phyloP scores from a whole-genome alignment of 768 basidiomycete species.

The Rhodocollybia butyracea region DNA sequence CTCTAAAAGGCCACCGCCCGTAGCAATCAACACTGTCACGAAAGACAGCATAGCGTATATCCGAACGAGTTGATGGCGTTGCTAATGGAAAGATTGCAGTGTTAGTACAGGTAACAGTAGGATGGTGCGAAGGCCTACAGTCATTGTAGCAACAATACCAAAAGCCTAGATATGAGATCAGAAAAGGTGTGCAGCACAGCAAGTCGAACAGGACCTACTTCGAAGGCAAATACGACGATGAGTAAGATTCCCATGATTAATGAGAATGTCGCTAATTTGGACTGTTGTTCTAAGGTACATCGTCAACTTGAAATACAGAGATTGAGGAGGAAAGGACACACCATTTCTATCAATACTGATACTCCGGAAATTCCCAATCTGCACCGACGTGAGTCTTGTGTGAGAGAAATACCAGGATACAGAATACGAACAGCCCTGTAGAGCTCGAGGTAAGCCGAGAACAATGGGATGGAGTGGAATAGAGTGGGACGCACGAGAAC shows the following conservation, averaged over 20 bases:
- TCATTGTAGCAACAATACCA: constrained; percentile 47
- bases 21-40: constrained; percentile 43
- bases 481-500: constrained; percentile 47
- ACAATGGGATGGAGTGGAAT: background rate
- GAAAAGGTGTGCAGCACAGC: background rate
- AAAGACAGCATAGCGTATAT: constrained; percentile 53
- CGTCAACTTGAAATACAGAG: background rate
- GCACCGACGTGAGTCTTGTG: constrained; percentile 18
- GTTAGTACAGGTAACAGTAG: background rate
- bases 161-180: constrained; percentile 26
- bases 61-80: constrained; percentile 51
- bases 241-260: constrained; percentile 62
- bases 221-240: constrained; percentile 45
- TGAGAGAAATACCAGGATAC: constrained; percentile 11
- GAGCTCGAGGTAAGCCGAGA: background rate
- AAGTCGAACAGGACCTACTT: constrained; percentile 23
- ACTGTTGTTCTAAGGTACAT: constrained; percentile 29
- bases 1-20: constrained; percentile 51
- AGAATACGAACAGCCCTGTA: background rate
- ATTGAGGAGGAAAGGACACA: constrained; percentile 27
- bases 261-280: constrained; percentile 49
- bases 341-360: constrained; percentile 44
- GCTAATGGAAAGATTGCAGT: constrained; percentile 38
- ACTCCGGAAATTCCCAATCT: constrained; percentile 65
- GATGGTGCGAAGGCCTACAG: constrained; percentile 37